Evolutionary conservation across 257 asterid species (phyloP).

Genomic region (Gynochthodes officinalis): DNA sequence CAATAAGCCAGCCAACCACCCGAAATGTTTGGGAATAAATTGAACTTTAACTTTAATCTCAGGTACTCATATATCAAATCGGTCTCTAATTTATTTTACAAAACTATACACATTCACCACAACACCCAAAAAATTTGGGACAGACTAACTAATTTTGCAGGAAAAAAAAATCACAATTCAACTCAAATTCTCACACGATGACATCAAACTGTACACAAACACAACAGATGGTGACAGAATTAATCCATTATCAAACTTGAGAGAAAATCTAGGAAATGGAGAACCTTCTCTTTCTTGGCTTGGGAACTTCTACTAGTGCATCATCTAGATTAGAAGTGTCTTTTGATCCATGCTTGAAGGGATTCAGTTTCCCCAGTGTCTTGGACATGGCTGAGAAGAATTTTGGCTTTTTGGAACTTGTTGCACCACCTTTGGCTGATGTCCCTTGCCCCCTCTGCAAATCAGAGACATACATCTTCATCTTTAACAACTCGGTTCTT

Average conservation of each 20-base stretch:
- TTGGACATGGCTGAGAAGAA: conserved; percentile 86
- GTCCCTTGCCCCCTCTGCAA: conserved; percentile 46
- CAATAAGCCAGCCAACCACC: too few species aligned
- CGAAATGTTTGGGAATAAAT: too few species aligned
- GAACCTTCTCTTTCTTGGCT: conserved; percentile 94
- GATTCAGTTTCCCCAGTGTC: conserved; percentile 74
- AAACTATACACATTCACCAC: conserved; percentile 6
- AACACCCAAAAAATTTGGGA: neutral
- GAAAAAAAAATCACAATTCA: too few species aligned
- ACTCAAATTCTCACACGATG: neutral
- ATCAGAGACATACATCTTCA: conserved; percentile 79
- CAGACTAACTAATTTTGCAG: too few species aligned
- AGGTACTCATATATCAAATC: neutral
- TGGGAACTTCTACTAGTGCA: conserved; percentile 50
- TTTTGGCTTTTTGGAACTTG: conserved; percentile 34
- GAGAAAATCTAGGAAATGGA: conserved; percentile 56
- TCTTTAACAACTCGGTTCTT: conserved; percentile 72
- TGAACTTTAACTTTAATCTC: neutral
- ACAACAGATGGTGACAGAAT: conserved; percentile 25
- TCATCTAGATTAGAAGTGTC: conserved; percentile 69
- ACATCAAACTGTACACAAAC: conserved; percentile 32
- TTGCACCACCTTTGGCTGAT: conserved; percentile 29
- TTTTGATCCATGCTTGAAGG: conserved; percentile 84
- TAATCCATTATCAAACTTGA: neutral
- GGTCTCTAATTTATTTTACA: neutral